A percentile compares a stretch with the other conserved stretches of the same genome.
phyloP scores from a whole-genome alignment of 257 asterid species.

The Gardenia jasminoides region DNA sequence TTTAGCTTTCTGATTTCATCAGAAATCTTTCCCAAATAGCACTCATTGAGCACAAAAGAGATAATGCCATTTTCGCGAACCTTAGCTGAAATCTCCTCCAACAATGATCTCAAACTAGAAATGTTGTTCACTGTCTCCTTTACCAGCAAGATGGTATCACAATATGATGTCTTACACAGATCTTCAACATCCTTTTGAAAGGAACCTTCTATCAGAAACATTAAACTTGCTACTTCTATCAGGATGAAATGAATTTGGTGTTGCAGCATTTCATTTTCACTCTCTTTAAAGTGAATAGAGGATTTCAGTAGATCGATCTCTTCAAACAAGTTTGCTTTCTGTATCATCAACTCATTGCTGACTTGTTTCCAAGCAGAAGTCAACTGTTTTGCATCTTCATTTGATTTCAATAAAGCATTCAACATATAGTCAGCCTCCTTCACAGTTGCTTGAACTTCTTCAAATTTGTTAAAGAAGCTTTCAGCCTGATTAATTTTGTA shows the following conservation, averaged over 20 bases:
- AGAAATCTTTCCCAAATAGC: conserved; percentile 40
- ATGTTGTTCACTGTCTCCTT: conserved; percentile 41
- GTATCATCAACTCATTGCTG: conserved; percentile 45
- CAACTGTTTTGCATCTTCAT: conserved; percentile 49
- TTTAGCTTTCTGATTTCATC: conserved; percentile 27
- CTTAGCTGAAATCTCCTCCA: conserved; percentile 46
- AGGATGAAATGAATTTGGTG: conserved; percentile 36
- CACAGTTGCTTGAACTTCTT: conserved; percentile 56
- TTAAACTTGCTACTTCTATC: conserved; percentile 34
- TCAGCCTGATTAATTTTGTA: conserved; percentile 27
- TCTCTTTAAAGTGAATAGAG: conserved; percentile 28
- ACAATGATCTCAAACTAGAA: conserved; percentile 45
- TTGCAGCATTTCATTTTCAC: conserved; percentile 37
- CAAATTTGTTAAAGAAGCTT: conserved; percentile 53
- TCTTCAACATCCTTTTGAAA: conserved; percentile 54
- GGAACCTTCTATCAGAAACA: conserved; percentile 51
- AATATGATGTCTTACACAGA: conserved; percentile 34
- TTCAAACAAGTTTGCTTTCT: conserved; percentile 48
- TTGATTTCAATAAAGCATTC: conserved; percentile 53
- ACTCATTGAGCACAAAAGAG: conserved; percentile 44
- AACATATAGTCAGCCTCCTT: conserved; percentile 59
- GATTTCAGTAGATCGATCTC: conserved; percentile 49
- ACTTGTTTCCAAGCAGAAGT: conserved; percentile 53
- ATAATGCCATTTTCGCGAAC: conserved; percentile 43
- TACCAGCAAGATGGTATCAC: conserved; percentile 47